These are phyloP conservation scores for Polyporus arcularius DNA, from an alignment of 768 basidiomycete genomes.

Conservation along the genomic window DNA sequence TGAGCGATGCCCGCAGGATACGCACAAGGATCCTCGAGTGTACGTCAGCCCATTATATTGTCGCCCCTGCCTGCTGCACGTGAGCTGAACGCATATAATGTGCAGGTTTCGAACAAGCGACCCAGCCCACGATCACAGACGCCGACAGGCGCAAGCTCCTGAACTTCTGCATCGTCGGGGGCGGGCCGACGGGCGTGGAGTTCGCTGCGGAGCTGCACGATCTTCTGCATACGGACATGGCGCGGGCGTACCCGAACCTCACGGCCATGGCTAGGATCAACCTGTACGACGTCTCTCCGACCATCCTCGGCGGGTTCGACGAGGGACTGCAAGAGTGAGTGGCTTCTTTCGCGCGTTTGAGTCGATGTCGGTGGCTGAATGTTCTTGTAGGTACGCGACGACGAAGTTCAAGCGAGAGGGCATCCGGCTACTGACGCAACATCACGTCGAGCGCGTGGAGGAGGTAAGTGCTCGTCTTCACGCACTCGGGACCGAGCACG, in stretches of 20 bases:
- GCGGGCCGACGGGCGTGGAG: constrained; percentile 79
- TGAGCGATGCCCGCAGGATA: constrained; percentile 73
- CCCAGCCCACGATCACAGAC: constrained; percentile 76
- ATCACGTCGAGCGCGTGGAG: constrained; percentile 73
- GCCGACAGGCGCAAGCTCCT: constrained; percentile 73
- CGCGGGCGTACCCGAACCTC: constrained; percentile 61
- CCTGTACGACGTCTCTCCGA: constrained; percentile 79
- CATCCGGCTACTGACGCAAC: constrained; percentile 68
- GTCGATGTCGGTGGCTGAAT: neutral
- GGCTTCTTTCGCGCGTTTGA: too few species aligned
- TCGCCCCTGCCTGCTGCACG: neutral
- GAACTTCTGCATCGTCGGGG: constrained; percentile 88
- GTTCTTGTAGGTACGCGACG: constrained; percentile 56
- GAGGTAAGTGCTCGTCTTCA: constrained; percentile 37
- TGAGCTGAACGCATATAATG: neutral
- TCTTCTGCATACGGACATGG: constrained; percentile 67
- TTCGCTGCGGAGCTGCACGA: constrained; percentile 85
- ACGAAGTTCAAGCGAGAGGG: constrained; percentile 74
- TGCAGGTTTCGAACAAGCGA: constrained; percentile 79
- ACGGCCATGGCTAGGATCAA: constrained; percentile 69
- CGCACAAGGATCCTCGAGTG: constrained; percentile 75
- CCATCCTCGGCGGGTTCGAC: constrained; percentile 78
- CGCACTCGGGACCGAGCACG: constrained; percentile 1
- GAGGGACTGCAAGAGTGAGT: constrained; percentile 58
- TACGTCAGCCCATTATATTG: too few species aligned